Evolutionary conservation across 805 yeast species (phyloP).

Genomic region (Schizosaccharomyces lindneri): DNA sequence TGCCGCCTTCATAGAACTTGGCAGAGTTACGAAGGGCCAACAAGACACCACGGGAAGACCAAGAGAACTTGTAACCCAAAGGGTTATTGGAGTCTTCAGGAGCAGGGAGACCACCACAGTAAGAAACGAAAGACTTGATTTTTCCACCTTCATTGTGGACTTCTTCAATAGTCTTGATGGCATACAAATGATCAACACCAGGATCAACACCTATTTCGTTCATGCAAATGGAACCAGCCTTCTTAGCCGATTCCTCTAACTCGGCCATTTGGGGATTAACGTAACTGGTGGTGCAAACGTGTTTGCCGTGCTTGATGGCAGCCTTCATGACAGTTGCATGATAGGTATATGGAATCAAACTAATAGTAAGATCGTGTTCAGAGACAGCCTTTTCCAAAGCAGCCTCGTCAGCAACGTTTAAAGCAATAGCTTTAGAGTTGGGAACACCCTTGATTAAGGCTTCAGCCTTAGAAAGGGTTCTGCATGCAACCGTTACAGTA

Average conservation of each 20-base stretch:
- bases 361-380: constrained; percentile 57
- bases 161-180: constrained; percentile 93
- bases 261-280: constrained; percentile 16
- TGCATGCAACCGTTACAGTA: constrained; percentile 86
- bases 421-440: constrained; percentile 56
- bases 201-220: constrained; percentile 98
- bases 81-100: constrained; percentile 97
- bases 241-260: constrained; percentile 22
- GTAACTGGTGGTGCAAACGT: constrained; percentile 86
- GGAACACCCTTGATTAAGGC: constrained; percentile 42
- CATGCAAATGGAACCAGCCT: constrained; percentile 93
- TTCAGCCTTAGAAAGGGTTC: constrained; percentile 72
- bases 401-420: constrained; percentile 62
- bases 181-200: constrained; percentile 94
- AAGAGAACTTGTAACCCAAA: constrained; percentile 92
- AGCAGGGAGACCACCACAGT: constrained; percentile 97
- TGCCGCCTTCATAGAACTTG: constrained; percentile 65
- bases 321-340: constrained; percentile 84
- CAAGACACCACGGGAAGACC: constrained; percentile 96
- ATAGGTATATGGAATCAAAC: constrained; percentile 74
- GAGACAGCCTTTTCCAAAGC: constrained; percentile 60
- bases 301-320: constrained; percentile 67
- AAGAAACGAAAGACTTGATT: constrained; percentile 77
- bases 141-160: constrained; percentile 81
- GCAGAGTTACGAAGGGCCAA: constrained; percentile 89